A percentile compares a stretch with the other conserved stretches of the same genome.
phyloP scores from a whole-genome alignment of 2,329 filamentous ascomycete species.

The Lithohypha guttulata region DNA sequence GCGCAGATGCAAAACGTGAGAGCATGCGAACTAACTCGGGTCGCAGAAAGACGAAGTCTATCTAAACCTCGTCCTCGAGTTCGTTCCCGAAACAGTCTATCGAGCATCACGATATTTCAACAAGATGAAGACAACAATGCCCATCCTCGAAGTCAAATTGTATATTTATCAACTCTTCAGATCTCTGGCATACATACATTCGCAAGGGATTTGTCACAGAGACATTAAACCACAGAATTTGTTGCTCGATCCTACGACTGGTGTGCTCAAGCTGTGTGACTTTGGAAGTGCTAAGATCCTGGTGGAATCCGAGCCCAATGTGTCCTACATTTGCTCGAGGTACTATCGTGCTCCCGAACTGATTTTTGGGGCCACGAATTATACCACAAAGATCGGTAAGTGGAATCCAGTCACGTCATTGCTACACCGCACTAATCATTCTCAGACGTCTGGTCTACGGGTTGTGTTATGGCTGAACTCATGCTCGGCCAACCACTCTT shows the following conservation, averaged over 20 bases:
- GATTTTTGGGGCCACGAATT: conserved; percentile 98
- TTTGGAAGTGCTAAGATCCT: conserved; percentile 98
- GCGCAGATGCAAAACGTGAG: too few species aligned
- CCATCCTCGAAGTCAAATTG: conserved; percentile 94
- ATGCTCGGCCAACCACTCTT: conserved; percentile 98
- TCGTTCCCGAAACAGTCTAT: conserved; percentile 96
- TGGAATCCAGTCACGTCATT: not conserved
- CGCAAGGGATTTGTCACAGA: conserved; percentile 95
- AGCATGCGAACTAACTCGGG: too few species aligned
- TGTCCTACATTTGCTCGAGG: conserved; percentile 98
- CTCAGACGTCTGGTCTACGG: conserved; percentile 97
- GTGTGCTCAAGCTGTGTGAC: conserved; percentile 93
- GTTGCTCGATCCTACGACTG: conserved; percentile 79
- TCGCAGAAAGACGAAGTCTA: conserved; percentile 92
- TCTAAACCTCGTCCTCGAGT: conserved; percentile 95
- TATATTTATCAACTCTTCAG: conserved; percentile 99
- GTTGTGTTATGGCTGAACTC: conserved; percentile 97
- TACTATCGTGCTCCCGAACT: conserved; percentile 97
- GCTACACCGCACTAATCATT: conserved; percentile 8
- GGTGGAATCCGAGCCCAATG: conserved; percentile 96
- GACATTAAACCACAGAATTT: conserved; percentile 99
- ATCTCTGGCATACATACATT: conserved; percentile 96
- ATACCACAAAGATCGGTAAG: conserved; percentile 98
- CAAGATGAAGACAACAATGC: conserved; percentile 99
- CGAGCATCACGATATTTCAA: conserved; percentile 97